phyloP scores from a whole-genome alignment of 1,284 basidiomycete genomes.

The Ustilago cynodontis region DNA sequence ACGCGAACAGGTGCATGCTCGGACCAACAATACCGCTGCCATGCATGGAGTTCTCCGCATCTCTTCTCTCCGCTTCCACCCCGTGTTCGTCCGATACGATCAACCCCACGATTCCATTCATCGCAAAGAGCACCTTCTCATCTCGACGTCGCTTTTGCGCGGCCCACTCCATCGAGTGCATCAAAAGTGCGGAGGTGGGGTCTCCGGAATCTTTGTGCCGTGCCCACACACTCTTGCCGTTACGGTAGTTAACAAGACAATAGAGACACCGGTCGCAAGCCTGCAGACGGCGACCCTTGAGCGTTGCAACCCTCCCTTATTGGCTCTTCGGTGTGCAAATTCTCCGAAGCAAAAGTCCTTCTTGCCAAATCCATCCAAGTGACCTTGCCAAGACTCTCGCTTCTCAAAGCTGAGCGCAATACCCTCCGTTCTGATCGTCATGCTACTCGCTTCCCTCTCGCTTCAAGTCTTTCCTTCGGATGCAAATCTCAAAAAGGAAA shows the following conservation, averaged over 20 bases:
- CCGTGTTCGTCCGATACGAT: background rate
- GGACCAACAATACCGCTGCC: too few species aligned
- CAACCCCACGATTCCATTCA: too few species aligned
- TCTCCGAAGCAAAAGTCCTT: background rate
- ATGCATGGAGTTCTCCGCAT: conserved; percentile 3
- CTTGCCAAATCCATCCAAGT: background rate
- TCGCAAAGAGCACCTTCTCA: too few species aligned
- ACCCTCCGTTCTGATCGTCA: background rate
- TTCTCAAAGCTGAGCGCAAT: background rate
- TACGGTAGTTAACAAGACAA: background rate
- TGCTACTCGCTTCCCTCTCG: background rate
- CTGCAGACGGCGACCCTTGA: background rate
- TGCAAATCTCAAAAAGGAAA: background rate
- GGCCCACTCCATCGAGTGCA: background rate
- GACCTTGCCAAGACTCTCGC: background rate
- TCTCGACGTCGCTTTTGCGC: background rate
- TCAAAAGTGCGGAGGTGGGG: too few species aligned
- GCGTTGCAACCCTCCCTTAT: background rate
- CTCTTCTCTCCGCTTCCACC: background rate
- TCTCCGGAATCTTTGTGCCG: too few species aligned
- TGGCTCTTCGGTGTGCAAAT: conserved; percentile 8
- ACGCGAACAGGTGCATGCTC: background rate
- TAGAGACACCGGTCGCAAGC: background rate
- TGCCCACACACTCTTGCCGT: too few species aligned
- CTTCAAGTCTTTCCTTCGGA: background rate